Evolutionary conservation across 2,329 filamentous ascomycete genomes (phyloP), one percentile per base, ranked within the genome.

Genomic region (Nemania serpens): DNA sequence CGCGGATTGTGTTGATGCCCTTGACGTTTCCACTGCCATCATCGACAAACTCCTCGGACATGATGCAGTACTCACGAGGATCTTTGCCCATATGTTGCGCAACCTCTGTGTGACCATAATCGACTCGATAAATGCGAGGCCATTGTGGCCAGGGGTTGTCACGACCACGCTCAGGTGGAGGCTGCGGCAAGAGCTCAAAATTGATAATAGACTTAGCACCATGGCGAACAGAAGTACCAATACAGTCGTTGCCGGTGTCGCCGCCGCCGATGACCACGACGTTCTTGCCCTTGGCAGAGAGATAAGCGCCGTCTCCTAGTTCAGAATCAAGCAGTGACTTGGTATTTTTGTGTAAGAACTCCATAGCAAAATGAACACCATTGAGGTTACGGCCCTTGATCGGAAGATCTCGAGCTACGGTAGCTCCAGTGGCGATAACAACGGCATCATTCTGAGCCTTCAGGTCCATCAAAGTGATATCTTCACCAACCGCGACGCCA

Each of bases 141-240:
- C 94, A 98, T 79, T 97, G 94, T 10, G 94, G 94, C 94, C 94
- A 98, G 64, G 94, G 94, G 83, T 98, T 98, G 78, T 97, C 94
- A 65, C 87, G 86, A 66, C 91, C 93, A 79, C 94, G 92, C 83
- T 96, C 89, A 62, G 91, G 86, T 7, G 93, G 92, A 69, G 94
- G 94, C 78, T 97, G 93, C 33, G 94, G 94, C 65, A 98, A 84
- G 59, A 98, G 83, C 81, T 98, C 94, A 70, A 98, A 97, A 85
- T 98, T 97, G 79, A 91, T 91, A 66, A 98, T 91, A 1, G 91
- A 96, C 79, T 96, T 97, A 74, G 94, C 94, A 62, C 94, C 94
- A 74, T 97, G 94, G 55, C 94, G 93, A 62, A 97, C 90, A 11
- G 93, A 97, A 29, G 94, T 98, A 78, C 94, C 94, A 73, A 98